Evolutionary conservation across 108 stramenopile species (phyloP), one percentile per base, ranked within the genome.

Genomic region (Discostella pseudostelligera): DNA sequence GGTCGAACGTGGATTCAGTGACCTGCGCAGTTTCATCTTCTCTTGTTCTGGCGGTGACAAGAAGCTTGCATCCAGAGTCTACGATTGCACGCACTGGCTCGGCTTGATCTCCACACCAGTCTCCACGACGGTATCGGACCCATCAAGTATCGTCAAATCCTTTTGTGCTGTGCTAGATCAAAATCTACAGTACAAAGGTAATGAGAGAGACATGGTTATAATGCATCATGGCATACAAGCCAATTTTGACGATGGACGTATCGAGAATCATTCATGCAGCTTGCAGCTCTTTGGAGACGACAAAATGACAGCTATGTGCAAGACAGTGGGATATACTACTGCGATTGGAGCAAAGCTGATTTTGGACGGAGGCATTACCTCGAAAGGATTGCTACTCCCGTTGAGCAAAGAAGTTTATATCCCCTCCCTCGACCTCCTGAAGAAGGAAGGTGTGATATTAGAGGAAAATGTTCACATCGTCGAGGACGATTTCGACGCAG

Each of bases 281-380:
- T 56, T 87, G 14, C 74, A 83, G 68, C 72, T 83, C 9, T 83
- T 80, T 69, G 88, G 88, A 0, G 78, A 82, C 21, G 67, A 79
- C 12, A 58, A 77, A 11, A 81, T 81, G 79, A 73, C 84, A 22
- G 85, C 88, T 17, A 89, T 89, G 88, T 78, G 78, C 60, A 81
- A 82, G 59, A 87, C 85, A 11, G 88, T 89, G n/a, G 88, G 88
- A 2, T 89, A 83, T 50, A 76, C 85, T 28, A 73, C 85, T 13
- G 88, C 85, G 6, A 67, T 81, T 42, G 82, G 83, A 9, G 63
- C 88, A 2, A 79, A 85, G 14, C 50, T 86, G 57, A 70, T 89
- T 19, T 53, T 89, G 42, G 58, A 76, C 22, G 80, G 85, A n/a
- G 66, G 8, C 29, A 70, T 70, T 26, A 22, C 51, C 4, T 51